These are phyloP conservation scores for Pseudogymnoascus sp. DNA, from an alignment of 2,329 filamentous ascomycete species.

Conservation along the genomic window DNA sequence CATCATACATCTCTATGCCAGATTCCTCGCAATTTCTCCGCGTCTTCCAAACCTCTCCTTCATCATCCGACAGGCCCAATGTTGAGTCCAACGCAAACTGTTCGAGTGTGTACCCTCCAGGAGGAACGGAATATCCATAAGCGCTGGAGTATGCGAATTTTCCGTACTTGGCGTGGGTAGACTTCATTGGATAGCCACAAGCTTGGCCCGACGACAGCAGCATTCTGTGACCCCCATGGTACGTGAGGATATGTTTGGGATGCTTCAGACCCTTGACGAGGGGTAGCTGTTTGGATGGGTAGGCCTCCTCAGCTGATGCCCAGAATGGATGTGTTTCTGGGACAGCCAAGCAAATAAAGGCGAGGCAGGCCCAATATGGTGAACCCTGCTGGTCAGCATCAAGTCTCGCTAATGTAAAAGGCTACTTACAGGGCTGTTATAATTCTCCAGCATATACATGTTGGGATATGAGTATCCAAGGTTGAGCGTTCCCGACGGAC, in stretches of 20 bases:
- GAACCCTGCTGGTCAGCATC: slow-evolving; percentile 5
- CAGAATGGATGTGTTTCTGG: slow-evolving; percentile 66
- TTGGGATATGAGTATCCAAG: slow-evolving; percentile 67
- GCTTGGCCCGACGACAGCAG: slow-evolving; percentile 67
- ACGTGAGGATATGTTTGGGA: slow-evolving; percentile 64
- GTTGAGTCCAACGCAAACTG: slow-evolving; percentile 69
- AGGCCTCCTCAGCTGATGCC: slow-evolving; percentile 56
- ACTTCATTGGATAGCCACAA: slow-evolving; percentile 76
- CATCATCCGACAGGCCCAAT: slow-evolving; percentile 67
- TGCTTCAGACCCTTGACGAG: slow-evolving; percentile 53
- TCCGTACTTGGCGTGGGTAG: slow-evolving; percentile 74
- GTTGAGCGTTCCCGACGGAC: slow-evolving; percentile 54
- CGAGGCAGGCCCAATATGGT: slow-evolving; percentile 67
- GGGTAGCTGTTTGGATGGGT: slow-evolving; percentile 46
- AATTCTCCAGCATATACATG: slow-evolving; percentile 65
- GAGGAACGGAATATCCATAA: slow-evolving; percentile 70
- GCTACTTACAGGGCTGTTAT: slow-evolving; percentile 64
- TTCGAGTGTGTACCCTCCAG: slow-evolving; percentile 65
- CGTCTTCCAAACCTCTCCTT: slow-evolving; percentile 70
- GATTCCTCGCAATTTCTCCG: slow-evolving; percentile 59
- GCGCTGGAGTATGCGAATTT: slow-evolving; percentile 69
- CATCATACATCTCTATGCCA: slow-evolving; percentile 47
- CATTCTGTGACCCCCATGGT: slow-evolving; percentile 66
- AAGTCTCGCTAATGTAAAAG: background rate
- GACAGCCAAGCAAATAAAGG: slow-evolving; percentile 65